Base-by-base conservation (phyloP, 2,329 filamentous ascomycete species). In the Sclerotinia sclerotiorum region DNA sequence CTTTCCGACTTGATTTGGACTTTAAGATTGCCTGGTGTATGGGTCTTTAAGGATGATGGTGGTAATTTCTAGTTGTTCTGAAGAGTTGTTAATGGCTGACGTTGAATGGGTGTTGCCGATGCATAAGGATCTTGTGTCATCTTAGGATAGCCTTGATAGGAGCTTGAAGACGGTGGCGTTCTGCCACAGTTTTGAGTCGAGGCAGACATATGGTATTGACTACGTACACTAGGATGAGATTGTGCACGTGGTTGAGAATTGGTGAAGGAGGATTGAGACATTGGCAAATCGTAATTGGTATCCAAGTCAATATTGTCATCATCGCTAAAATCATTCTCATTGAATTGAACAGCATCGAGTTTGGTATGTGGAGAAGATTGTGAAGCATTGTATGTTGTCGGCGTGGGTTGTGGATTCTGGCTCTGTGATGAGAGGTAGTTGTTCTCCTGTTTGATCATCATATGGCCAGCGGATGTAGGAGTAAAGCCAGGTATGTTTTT, bases 241-340 rank as follows among this genome's bases (percentile, higher is more conserved):
- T 62, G 13, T 21, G 46, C n/a, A 13, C 32, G n/a, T n/a, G n/a
- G n/a, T n/a, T 51, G 46, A 19, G 46, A 60, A 15, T 32, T 21
- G 29, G 24, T 32, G 24, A 60, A 39, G 15, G n/a, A 51, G 7
- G 29, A 39, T 24, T 62, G 44, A 62, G 60, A 51, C 46, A 51
- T 51, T 29, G 46, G 29, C 15, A 62, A 51, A 24, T 24, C 46
- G 5, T 51, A 62, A 24, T 39, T 21, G 32, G 46, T 27, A 35
- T 51, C 60, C 13, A 62, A 32, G 21, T 62, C 60, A 39, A 62
- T 39, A 27, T 51, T 35, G 19, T 62, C 46, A 32, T 62, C 46
- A 39, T 62, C 60, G n/a, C 60, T 51, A 24, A 51, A 62, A 19
- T 62, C 46, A 62, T 62, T 32, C 15, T 62, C 46, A 19, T n/a